Conservation (phyloP, 2,329 filamentous ascomycete species). For the Pseudogymnoascus sp. region DNA sequence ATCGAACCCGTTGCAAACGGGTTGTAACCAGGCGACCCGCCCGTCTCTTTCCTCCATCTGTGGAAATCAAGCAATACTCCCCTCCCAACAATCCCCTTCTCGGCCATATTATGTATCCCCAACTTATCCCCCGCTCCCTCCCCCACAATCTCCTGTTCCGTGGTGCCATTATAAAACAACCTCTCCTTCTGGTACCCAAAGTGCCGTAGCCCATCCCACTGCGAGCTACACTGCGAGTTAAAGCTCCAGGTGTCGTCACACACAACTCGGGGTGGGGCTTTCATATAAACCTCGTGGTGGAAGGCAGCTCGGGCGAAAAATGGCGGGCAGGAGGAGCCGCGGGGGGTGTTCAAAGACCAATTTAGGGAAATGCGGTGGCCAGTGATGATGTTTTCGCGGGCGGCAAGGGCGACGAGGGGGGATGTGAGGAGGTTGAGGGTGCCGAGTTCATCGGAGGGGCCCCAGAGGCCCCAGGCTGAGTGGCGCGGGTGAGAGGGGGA, state of each 20-base stretch:
- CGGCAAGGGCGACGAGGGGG: not conserved
- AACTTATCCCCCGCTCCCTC: not conserved
- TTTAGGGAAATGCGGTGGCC: constrained; percentile 45
- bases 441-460: constrained; percentile 48
- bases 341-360: constrained; percentile 48
- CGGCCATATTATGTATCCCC: constrained; percentile 40
- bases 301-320: constrained; percentile 50
- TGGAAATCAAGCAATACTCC: constrained; percentile 45
- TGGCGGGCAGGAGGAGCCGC: constrained; percentile 27
- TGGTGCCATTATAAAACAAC: constrained; percentile 30
- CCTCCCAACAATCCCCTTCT: constrained; percentile 44
- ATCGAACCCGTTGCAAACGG: constrained; percentile 29
- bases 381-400: not conserved
- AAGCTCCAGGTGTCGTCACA: constrained; percentile 55
- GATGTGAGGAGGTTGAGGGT: constrained; percentile 50
- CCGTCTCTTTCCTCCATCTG: constrained; percentile 28
- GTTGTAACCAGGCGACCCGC: constrained; percentile 31
- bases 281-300: constrained; percentile 39
- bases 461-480: constrained; percentile 41
- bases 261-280: constrained; percentile 42
- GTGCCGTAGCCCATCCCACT: constrained; percentile 47
- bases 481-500: constrained; percentile 35
- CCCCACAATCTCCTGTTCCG: constrained; percentile 33
- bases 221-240: constrained; percentile 46
- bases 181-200: constrained; percentile 40